Conservation (phyloP, 805 yeast species). For the Cyberlindnera americana region DNA sequence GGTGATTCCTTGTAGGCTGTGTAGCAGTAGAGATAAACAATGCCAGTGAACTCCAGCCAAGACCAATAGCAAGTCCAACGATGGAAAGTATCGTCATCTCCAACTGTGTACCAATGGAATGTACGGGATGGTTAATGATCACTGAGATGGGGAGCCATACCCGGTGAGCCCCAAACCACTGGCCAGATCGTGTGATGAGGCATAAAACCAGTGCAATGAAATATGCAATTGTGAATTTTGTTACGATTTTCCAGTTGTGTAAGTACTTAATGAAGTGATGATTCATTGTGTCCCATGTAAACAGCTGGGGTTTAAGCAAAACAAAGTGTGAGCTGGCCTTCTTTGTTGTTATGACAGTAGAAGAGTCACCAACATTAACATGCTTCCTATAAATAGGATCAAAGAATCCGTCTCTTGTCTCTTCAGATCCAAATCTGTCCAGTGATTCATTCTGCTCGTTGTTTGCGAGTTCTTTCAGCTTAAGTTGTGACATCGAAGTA, state of each 20-base stretch:
- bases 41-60: constrained; percentile 44
- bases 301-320: neutral
- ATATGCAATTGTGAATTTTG: constrained; percentile 33
- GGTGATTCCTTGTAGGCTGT: constrained; percentile 37
- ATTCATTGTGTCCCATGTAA: neutral
- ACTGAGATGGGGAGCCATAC: constrained; percentile 41
- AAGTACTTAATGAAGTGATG: neutral
- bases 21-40: constrained; percentile 40
- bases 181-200: constrained; percentile 34
- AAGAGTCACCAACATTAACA: constrained; percentile 8
- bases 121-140: constrained; percentile 44
- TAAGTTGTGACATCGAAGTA: constrained; percentile 34
- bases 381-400: constrained; percentile 41
- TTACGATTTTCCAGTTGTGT: constrained; percentile 17
- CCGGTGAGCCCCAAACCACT: constrained; percentile 41
- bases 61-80: constrained; percentile 38
- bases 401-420: constrained; percentile 45
- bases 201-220: constrained; percentile 38
- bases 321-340: neutral
- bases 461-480: constrained; percentile 28
- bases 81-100: constrained; percentile 41
- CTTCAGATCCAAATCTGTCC: constrained; percentile 38
- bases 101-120: constrained; percentile 43
- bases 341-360: neutral
- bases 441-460: constrained; percentile 20